phyloP scores from a whole-genome alignment of 441 rosid species.

The Brassica hybrid region DNA sequence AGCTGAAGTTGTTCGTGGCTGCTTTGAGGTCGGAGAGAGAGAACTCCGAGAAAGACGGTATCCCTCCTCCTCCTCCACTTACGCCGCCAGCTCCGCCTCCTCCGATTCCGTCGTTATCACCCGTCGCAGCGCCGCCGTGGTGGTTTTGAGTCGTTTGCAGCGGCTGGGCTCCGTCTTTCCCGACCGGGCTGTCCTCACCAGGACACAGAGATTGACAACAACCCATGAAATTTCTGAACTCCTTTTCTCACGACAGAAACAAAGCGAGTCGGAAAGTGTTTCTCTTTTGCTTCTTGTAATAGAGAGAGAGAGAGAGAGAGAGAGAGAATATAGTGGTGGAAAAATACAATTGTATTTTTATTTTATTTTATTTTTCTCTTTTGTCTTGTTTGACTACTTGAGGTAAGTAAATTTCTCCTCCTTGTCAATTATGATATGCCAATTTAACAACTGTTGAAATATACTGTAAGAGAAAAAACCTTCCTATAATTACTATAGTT shows the following conservation, averaged over 20 bases:
- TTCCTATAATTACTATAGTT: background rate
- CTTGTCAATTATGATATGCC: conserved; percentile 30
- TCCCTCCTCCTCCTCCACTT: conserved; percentile 28
- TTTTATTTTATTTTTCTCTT: conserved; percentile 1
- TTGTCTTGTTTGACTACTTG: conserved; percentile 36
- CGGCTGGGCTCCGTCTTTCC: conserved; percentile 34
- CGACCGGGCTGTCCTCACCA: conserved; percentile 9
- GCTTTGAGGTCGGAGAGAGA: conserved; percentile 72
- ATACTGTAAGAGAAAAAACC: too few species aligned
- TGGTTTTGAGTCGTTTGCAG: conserved; percentile 21
- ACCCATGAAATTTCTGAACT: conserved; percentile 34
- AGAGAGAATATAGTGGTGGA: conserved; percentile 27
- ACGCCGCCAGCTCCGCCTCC: conserved; percentile 35
- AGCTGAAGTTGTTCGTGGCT: conserved; percentile 82
- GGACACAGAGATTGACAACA: conserved; percentile 44
- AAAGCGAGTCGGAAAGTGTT: conserved; percentile 34
- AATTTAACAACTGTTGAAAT: background rate
- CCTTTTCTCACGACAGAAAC: conserved; percentile 1
- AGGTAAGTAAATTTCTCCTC: conserved; percentile 40
- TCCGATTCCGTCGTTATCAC: conserved; percentile 40
- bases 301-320: conserved; percentile 14
- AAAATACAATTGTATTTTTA: conserved; percentile 8
- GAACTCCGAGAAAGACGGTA: conserved; percentile 75
- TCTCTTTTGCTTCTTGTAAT: conserved; percentile 37
- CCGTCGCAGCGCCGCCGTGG: conserved; percentile 22